Evolutionary conservation across 129 eudicot species (phyloP), one percentile per base, ranked within the genome.

Genomic region (Mikania micrantha): DNA sequence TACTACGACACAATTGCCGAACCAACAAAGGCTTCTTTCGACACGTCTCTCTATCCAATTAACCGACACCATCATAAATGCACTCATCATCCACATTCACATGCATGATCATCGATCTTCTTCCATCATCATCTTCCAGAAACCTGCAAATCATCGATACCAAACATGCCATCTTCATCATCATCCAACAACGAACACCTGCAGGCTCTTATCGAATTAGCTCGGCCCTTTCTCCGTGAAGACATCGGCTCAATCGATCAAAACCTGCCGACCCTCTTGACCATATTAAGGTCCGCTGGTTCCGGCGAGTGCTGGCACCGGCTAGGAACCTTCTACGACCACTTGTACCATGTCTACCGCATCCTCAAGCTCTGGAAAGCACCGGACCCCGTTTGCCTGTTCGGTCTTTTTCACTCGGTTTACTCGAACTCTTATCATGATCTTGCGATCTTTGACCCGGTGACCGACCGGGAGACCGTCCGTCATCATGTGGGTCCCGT

Each of bases 281-380:
- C 92, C 16, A 86, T 93, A 9, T 77, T 93, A 19, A 74, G 78
- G 8, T 79, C 92, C 3, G 99, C 84, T 19, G 96, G 99, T 2
- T 96, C 99, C 22, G 85, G 88, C 12, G 99, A 93, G 71, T 89
- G 99, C 78, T 93, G 96, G 96, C 99, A 93, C 79, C 86, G 85
- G 45, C 81, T 88, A 27, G 99, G 99, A 22, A 93, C 92, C 52
- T 93, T 93, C 68, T 90, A 80, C 3, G 95, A 84, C 22, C 99
- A 93, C 73, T 87, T 93, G 1, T 34, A 84, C 56, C 87, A 87
- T 58, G 81, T 86, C 25, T 85, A 88, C 67, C 84, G 86, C 4
- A 89, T 93, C 20, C 95, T 93, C 59, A 88, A 84, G 42, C 87
- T 93, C n/a, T 93, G 96, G 99, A 81, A 81, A 0, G 86, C 85